phyloP scores from a whole-genome alignment of 176 grass and related monocot genomes.

The Triticum timopheevii region DNA sequence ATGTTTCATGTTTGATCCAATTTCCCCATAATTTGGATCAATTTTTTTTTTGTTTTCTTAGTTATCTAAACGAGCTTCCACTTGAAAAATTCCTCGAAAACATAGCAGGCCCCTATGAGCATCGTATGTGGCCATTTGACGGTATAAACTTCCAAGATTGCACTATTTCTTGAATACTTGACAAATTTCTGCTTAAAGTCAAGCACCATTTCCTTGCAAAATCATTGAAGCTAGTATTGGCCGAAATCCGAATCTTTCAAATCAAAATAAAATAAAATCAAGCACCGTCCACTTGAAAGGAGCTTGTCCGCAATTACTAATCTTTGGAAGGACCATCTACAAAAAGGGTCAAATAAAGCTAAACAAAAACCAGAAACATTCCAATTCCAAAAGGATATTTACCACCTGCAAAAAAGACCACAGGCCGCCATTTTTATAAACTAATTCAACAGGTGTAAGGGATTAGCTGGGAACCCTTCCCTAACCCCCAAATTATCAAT shows the following conservation, averaged over 20 bases:
- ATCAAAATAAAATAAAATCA: neutral
- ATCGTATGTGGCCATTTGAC: too few species aligned
- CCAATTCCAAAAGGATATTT: slow-evolving; percentile 34
- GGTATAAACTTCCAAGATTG: too few species aligned
- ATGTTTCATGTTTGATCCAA: neutral
- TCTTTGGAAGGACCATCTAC: neutral
- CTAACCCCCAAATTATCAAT: neutral
- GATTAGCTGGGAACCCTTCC: neutral
- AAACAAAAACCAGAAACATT: slow-evolving; percentile 43
- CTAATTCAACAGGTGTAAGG: neutral
- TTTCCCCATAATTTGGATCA: neutral
- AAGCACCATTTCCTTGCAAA: neutral
- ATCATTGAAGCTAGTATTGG: too few species aligned
- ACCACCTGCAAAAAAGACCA: neutral
- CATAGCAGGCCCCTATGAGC: too few species aligned
- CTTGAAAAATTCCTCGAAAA: neutral
- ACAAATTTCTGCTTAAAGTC: neutral
- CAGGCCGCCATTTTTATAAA: neutral
- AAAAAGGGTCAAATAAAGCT: neutral
- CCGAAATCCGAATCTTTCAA: too few species aligned
- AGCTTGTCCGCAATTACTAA: neutral
- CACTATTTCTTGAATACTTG: neutral
- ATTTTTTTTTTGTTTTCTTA: too few species aligned
- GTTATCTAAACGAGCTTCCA: neutral
- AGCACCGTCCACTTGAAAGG: neutral